A percentile compares a stretch with the other conserved stretches of the same genome.
Evolutionary conservation across 2,329 filamentous ascomycete species (phyloP).

Genomic region (Aspergillus quadricinctus): DNA sequence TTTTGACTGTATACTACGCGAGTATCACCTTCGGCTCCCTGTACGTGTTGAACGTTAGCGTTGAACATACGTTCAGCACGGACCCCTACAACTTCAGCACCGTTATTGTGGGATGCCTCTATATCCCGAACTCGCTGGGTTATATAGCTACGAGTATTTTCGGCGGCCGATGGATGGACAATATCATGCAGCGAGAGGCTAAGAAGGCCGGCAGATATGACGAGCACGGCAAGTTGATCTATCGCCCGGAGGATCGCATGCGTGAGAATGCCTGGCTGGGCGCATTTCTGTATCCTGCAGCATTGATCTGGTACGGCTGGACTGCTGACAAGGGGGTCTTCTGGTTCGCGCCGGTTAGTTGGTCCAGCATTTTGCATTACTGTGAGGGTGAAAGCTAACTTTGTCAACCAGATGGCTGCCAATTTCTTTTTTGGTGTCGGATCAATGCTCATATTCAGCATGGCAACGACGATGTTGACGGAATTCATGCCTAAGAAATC

Average conservation of each 20-base stretch:
- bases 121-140: conserved; percentile 70
- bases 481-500: conserved; percentile 73
- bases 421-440: conserved; percentile 72
- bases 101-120: conserved; percentile 68
- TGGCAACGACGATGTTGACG: conserved; percentile 75
- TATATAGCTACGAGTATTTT: conserved; percentile 66
- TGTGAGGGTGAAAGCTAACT: conserved; percentile 3
- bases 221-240: conserved; percentile 60
- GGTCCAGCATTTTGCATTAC: neutral
- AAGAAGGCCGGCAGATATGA: conserved; percentile 66
- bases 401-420: conserved; percentile 47
- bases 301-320: conserved; percentile 76
- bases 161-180: conserved; percentile 73
- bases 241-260: conserved; percentile 75
- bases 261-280: conserved; percentile 76
- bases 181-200: conserved; percentile 74
- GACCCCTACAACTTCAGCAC: conserved; percentile 65
- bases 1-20: conserved; percentile 69
- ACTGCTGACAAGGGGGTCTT: conserved; percentile 58
- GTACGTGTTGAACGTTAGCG: conserved; percentile 72
- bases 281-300: conserved; percentile 64
- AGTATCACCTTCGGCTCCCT: conserved; percentile 70
- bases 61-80: conserved; percentile 64
- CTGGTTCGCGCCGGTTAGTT: conserved; percentile 55
- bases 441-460: conserved; percentile 73